Conservation (phyloP, 164 flowering plant genomes). For the Sextonia rubra region DNA sequence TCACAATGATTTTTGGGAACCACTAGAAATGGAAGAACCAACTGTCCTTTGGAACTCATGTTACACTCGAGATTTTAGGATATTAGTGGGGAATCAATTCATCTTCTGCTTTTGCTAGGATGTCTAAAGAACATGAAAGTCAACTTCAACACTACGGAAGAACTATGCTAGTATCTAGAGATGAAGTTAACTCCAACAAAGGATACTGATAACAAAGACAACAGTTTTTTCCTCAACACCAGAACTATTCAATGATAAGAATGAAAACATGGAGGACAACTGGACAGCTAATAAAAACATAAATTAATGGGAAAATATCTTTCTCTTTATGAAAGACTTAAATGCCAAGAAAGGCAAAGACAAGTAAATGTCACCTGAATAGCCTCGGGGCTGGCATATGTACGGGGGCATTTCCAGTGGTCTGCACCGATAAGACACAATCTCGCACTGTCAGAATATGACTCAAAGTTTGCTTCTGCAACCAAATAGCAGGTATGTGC, state of each 20-base stretch:
- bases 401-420: slow-evolving; percentile 91
- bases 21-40: no score
- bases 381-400: slow-evolving; percentile 94
- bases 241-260: neutral
- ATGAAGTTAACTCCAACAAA: neutral
- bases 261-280: neutral
- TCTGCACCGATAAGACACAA: slow-evolving; percentile 93
- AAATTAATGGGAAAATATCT: neutral
- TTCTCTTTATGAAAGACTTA: neutral
- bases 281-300: neutral
- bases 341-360: slow-evolving; percentile 3
- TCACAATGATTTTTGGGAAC: no score
- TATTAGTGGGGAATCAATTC: neutral
- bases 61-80: neutral
- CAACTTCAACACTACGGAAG: neutral
- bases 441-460: slow-evolving; percentile 87
- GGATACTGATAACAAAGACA: neutral
- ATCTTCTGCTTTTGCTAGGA: neutral
- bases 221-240: neutral
- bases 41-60: neutral
- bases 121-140: neutral
- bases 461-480: slow-evolving; percentile 90
- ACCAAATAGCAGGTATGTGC: slow-evolving; percentile 95
- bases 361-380: slow-evolving; percentile 64
- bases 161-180: neutral